Evolutionary conservation across 2,329 filamentous ascomycete species (phyloP).

Genomic region (Neonectria faginata): DNA sequence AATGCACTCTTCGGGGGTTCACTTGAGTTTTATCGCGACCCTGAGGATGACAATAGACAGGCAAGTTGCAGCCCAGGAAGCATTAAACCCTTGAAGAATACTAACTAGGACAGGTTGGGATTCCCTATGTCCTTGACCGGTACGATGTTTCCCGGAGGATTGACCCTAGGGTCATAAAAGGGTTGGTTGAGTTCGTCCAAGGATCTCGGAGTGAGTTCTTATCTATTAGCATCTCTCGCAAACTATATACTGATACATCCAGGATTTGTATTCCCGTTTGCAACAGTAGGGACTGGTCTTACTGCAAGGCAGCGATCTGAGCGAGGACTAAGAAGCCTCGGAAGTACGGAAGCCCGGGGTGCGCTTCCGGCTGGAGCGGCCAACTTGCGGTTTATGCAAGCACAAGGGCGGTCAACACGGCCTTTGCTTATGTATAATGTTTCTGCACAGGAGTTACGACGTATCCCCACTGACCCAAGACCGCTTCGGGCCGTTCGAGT

Average conservation of each 20-base stretch:
- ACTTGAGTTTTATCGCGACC: conserved; percentile 23
- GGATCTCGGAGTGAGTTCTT: conserved; percentile 5
- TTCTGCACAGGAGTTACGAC: conserved; percentile 1
- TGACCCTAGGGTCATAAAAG: not conserved
- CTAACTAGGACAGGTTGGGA: conserved; percentile 12
- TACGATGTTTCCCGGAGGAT: not conserved
- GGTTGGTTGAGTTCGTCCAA: conserved; percentile 9
- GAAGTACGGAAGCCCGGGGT: not conserved
- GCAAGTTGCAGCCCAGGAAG: not conserved
- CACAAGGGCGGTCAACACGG: not conserved
- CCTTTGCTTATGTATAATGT: conserved; percentile 10
- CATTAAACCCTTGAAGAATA: not conserved
- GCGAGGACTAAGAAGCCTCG: conserved; percentile 4
- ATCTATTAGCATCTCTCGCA: not conserved
- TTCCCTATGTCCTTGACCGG: conserved; percentile 15
- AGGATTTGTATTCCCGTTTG: conserved; percentile 16
- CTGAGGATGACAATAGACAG: conserved; percentile 20
- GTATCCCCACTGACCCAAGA: conserved; percentile 10
- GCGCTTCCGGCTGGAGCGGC: not conserved
- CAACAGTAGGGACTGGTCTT: not conserved
- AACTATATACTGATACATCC: not conserved
- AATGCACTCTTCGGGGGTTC: conserved; percentile 24
- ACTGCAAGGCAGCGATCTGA: not conserved
- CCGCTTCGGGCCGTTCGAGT: conserved; percentile 16
- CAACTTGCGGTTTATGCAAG: conserved; percentile 10